Base-by-base conservation (phyloP, 306 rosid species). In the Alnus glutinosa region DNA sequence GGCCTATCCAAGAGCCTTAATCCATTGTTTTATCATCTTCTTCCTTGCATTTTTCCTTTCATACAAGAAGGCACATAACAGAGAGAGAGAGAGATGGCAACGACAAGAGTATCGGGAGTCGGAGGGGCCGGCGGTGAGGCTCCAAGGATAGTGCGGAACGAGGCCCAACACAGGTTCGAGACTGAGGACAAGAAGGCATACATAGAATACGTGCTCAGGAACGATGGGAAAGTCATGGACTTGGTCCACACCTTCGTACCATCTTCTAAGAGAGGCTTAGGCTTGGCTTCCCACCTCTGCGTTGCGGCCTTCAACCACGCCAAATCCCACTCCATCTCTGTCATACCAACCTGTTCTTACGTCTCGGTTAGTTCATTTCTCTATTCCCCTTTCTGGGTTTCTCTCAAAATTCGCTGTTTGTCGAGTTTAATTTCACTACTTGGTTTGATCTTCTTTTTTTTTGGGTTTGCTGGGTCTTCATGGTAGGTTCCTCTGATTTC, bases 201-300 rank as follows among this genome's bases (percentile, higher is more conserved):
- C 79, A 72, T 92, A 42, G 73, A 88, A 64, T 94, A 91, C 77
- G 88, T 78, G 1, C 14, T 87, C 0, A 80, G 87, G 55, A 73
- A 85, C 0, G 80, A 90, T 10, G 92, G 90, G 1, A 91, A 84
- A 68, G 92, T 87, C 5, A 79, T 94, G 88, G 97, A 92, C 61
- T 84, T 92, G 89, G 83, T 89, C 6, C 98, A 94, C 85, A 92
- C 98, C 73, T 92, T 54, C 44, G 98, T 94, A 0, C 97, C 98
- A 9, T 69, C 97, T 70, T 89, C 95, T 81, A 94, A 89, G 82
- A 80, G 98, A 77, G 97, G 97, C 19, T 70, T 92, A 52, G 98
- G 97, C 15, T 80, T 94, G 85, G 98, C 98, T 49, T 86, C 92
- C 37, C 97, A 61, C 19, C 97, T 94, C 83, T 87, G 89, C 70